Evolutionary conservation across 768 basidiomycete genomes (phyloP), one percentile per base, ranked within the genome.

Genomic region (Suillus decipiens): DNA sequence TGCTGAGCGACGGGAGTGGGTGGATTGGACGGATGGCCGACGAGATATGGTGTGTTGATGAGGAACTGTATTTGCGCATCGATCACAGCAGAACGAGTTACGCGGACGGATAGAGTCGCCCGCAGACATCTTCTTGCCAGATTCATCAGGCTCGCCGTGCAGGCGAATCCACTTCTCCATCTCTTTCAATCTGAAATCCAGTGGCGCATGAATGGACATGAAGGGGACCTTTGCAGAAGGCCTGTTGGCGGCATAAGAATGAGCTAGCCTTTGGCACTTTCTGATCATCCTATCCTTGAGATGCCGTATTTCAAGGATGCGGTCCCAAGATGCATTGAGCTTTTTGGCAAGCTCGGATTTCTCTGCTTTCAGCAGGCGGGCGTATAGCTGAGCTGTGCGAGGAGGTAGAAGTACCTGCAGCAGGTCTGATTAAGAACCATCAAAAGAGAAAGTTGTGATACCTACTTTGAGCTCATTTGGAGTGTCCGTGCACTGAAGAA

Each of bases 221-320:
- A 90, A 90, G 37, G 82, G 78, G 60, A 79, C 75, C 19, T 74
- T 72, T 39, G 79, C 73, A 57, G 78, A 72, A 61, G 79, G 74
- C 48, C 74, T 79, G 33, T 77, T 71, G 36, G 79, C 71, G 14
- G 82, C 76, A 58, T 75, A 70, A 61, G 74, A 74, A 65, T 82
- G 85, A 51, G 84, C 82, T 50, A 90, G 76, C 61, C 87, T 84
- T 66, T 86, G 85, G 71, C 88, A 90, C 70, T 91, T 92, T 73
- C 89, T 87, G 65, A 90, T 86, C 89, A 91, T 90, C 63, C 90
- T 84, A 72, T 92, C 89, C 77, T 92, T 92, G 69, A 92, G 79
- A 66, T 86, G 89, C 15, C 89, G 88, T 55, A 92, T 89, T 71
- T 90, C 83, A 65, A 89, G 78, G 69, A 92, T 82, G 65, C 86